Evolutionary conservation across 225 moss, liverwort and hornwort genomes (phyloP).

Genomic region (Marchantia polymorpha): DNA sequence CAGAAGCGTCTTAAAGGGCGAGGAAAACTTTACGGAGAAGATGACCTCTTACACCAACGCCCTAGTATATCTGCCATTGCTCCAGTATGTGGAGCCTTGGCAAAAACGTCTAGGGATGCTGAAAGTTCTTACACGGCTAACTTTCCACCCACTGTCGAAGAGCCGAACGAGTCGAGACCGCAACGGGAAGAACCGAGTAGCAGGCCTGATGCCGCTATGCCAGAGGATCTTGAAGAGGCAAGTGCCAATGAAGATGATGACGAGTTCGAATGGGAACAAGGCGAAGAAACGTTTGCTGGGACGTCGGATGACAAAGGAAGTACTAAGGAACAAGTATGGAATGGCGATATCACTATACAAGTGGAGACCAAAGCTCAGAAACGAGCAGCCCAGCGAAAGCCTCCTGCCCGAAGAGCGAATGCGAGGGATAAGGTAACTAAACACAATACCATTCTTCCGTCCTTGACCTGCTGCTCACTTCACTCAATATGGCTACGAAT

Average conservation of each 20-base stretch:
- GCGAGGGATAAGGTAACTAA: constrained; percentile 77
- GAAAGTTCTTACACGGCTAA: background rate
- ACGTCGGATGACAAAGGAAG: constrained; percentile 26
- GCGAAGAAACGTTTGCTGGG: constrained; percentile 41
- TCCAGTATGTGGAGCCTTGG: constrained; percentile 15
- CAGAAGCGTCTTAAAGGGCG: constrained; percentile 11
- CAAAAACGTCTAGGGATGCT: constrained; percentile 14
- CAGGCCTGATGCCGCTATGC: constrained; percentile 10
- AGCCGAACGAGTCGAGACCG: constrained; percentile 3
- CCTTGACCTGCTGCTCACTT: no score
- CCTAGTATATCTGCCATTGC: constrained; percentile 4
- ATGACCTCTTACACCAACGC: constrained; percentile 13
- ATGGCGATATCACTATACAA: constrained; percentile 67
- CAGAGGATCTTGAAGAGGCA: background rate
- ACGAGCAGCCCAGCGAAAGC: constrained; percentile 44
- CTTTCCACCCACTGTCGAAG: background rate
- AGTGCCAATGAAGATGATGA: constrained; percentile 42
- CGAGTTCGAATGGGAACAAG: constrained; percentile 90
- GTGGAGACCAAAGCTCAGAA: constrained; percentile 18
- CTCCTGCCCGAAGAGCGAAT: constrained; percentile 68
- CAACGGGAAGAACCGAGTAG: background rate
- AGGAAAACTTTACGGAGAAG: constrained; percentile 12
- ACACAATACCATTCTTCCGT: no score
- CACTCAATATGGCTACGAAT: no score
- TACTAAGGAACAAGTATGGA: constrained; percentile 47